Base-by-base conservation (phyloP, 495 filamentous ascomycete genomes). In the Tuber melanosporum region DNA sequence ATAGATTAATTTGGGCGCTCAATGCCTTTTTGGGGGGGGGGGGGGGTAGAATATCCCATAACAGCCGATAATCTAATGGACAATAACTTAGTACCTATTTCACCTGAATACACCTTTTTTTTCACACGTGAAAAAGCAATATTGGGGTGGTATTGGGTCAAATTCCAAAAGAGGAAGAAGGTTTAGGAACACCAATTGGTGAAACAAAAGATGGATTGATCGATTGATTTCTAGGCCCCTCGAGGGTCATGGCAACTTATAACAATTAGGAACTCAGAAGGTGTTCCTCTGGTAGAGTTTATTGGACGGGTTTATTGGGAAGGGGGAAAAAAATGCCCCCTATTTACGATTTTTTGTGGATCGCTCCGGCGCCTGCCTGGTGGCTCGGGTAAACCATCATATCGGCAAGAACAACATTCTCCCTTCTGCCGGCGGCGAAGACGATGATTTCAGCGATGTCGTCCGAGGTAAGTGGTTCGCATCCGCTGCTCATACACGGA, bases 351-450 rank as follows among this genome's bases (percentile, higher is more conserved):
- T 76, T 81, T 72, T 66, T 79, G 46, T 83, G 57, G 79, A 83
- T 78, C 4, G 71, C 43, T n/a, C 76, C 82, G 57, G 72, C 82
- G 44, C 86, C 83, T 86, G 93, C 94, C 87, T 97, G 94, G 83
- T 99, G 95, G 82, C 90, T 96, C 32, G 95, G 95, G 86, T 90
- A 99, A 73, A 99, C 86, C 66, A 99, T 84, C 46, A 94, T 93
- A 84, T 99, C 95, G 8, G 95, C 95, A 79, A 99, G 85, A 12
- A 99, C 94, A 26, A 98, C 95, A 84, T 98, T 98, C 87, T 99
- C 94, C 77, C 91, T 88, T 78, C 95, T 89, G 7, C 92, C 91
- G 42, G 93, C 95, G 69, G 92, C 89, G 81, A 99, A 99, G 42
- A 99, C 95, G 43, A 98, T 87, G 42, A 97, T 89, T 84, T 98